Conservation (phyloP, 2,329 filamentous ascomycete species). For the Diaporthe australafricana region DNA sequence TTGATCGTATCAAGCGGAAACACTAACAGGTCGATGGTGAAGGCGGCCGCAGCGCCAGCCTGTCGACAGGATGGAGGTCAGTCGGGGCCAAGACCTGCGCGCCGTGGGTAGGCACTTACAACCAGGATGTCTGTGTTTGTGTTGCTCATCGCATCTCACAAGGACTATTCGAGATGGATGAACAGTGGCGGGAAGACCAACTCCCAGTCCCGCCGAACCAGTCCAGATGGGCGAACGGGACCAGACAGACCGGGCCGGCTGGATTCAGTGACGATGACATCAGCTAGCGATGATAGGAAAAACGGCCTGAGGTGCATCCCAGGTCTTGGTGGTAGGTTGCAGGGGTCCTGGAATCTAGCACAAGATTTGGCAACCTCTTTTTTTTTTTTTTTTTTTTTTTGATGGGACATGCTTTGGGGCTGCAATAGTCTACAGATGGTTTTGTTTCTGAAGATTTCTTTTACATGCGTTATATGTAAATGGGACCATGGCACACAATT, state of each 20-base stretch:
- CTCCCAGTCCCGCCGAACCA: neutral
- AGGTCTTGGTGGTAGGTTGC: neutral
- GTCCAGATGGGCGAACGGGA: neutral
- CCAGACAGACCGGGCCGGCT: neutral
- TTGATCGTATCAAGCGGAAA: conserved; percentile 93
- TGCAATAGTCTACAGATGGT: too few species aligned
- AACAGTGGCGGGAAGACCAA: neutral
- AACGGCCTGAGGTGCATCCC: neutral
- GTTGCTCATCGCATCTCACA: conserved; percentile 35
- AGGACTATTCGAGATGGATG: neutral
- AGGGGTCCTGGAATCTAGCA: too few species aligned
- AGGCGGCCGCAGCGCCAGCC: conserved; percentile 88
- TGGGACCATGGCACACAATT: too few species aligned
- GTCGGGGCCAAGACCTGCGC: neutral
- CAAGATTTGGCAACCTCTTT: too few species aligned
- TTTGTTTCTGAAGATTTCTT: too few species aligned
- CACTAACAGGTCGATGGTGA: conserved; percentile 85
- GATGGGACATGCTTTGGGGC: too few species aligned
- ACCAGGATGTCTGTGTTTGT: conserved; percentile 35
- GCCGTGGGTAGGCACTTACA: conserved; percentile 26
- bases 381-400: too few species aligned
- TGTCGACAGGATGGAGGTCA: conserved; percentile 48
- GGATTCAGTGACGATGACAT: conserved; percentile 8
- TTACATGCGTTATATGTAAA: too few species aligned
- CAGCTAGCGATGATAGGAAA: neutral